Evolutionary conservation across 805 yeast genomes (phyloP).

Genomic region (Candida corydali): DNA sequence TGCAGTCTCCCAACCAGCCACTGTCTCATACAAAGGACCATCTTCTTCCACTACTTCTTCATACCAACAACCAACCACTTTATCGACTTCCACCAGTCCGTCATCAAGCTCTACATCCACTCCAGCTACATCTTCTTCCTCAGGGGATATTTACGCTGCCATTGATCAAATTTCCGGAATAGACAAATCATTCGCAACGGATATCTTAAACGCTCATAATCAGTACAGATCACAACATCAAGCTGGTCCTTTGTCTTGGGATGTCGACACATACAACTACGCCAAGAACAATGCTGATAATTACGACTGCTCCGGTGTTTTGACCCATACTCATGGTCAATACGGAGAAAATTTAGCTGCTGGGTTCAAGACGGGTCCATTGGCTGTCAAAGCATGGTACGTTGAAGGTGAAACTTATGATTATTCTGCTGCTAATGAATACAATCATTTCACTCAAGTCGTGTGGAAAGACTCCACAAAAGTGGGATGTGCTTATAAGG

Average conservation of each 20-base stretch:
- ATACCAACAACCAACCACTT: not conserved
- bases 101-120: slow-evolving; percentile 11
- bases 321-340: slow-evolving; percentile 33
- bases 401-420: slow-evolving; percentile 28
- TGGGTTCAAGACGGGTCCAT: slow-evolving; percentile 25
- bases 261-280: slow-evolving; percentile 25
- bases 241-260: slow-evolving; percentile 28
- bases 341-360: slow-evolving; percentile 38
- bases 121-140: slow-evolving; percentile 7
- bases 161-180: slow-evolving; percentile 5
- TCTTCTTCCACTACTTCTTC: slow-evolving; percentile 5
- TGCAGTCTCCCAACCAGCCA: slow-evolving; percentile 4
- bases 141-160: slow-evolving; percentile 5
- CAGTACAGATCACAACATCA: slow-evolving; percentile 27
- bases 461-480: slow-evolving; percentile 62
- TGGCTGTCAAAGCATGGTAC: slow-evolving; percentile 34
- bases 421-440: slow-evolving; percentile 21
- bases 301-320: slow-evolving; percentile 34
- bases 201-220: slow-evolving; percentile 31
- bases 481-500: slow-evolving; percentile 74
- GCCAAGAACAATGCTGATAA: slow-evolving; percentile 31
- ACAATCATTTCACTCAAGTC: slow-evolving; percentile 70
- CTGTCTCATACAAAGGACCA: slow-evolving; percentile 4
- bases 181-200: slow-evolving; percentile 21
- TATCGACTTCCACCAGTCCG: slow-evolving; percentile 6